phyloP scores from a whole-genome alignment of 441 rosid species.

The Gossypium armourianum region DNA sequence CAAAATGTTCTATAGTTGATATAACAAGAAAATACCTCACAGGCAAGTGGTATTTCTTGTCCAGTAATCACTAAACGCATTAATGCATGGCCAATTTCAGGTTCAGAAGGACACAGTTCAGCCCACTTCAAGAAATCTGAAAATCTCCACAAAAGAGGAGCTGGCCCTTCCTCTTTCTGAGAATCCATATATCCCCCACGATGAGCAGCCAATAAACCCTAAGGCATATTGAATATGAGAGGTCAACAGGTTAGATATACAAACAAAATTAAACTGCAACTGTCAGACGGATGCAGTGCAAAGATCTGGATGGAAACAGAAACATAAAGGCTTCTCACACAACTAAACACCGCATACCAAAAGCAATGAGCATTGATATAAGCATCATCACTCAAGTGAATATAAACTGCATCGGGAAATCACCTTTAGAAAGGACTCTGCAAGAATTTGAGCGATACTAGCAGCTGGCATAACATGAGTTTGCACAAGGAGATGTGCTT shows the following conservation, averaged over 20 bases:
- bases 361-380: neutral
- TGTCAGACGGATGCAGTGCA: neutral
- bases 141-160: slow-evolving; percentile 93
- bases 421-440: slow-evolving; percentile 96
- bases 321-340: neutral
- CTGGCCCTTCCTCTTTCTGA: slow-evolving; percentile 95
- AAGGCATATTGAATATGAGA: slow-evolving; percentile 19
- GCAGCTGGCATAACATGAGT: slow-evolving; percentile 82
- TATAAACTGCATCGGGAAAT: neutral
- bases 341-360: neutral
- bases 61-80: slow-evolving; percentile 96
- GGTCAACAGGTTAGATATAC: slow-evolving; percentile 5
- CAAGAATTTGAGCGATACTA: slow-evolving; percentile 84
- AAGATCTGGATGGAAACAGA: neutral
- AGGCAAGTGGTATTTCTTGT: slow-evolving; percentile 93
- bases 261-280: slow-evolving; percentile 1
- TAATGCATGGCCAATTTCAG: slow-evolving; percentile 93
- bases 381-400: slow-evolving; percentile 13
- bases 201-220: slow-evolving; percentile 95
- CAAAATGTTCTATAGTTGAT: neutral
- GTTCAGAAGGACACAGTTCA: slow-evolving; percentile 93
- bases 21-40: slow-evolving; percentile 55
- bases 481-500: slow-evolving; percentile 72
- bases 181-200: slow-evolving; percentile 95
- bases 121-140: slow-evolving; percentile 98